Base-by-base conservation (phyloP, 192 early-diverging fungal genomes). In the Entomortierella parvispora region DNA sequence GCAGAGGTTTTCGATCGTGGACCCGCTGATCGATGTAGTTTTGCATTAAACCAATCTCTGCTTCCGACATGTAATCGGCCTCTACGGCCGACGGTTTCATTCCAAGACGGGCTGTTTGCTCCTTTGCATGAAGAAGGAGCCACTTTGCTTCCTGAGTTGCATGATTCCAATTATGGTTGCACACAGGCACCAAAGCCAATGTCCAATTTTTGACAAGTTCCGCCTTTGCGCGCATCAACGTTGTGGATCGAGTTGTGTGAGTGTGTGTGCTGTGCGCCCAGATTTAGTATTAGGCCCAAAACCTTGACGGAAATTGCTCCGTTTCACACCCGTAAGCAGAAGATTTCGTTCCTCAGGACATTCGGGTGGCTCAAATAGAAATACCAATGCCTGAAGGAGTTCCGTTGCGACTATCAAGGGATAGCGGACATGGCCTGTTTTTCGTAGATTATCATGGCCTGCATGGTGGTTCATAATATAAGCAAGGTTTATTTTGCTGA, bases 1-100 rank as follows among this genome's bases (percentile, higher is more conserved):
- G 97, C 50, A 99, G 80, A 9, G 95, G 97, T 72, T 94, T 95
- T 58, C 91, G 84, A 15, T 63, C 63, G 8, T 89, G 75, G 0
- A 83, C 81, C 18, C 93, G 85, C 44, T 93, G 84, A 2, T 70
- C 62, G 8, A 94, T 82, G 50, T 71, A 79, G 7, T 49, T 33
- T 8, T 79, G 61, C 55, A 89, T 63, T 44, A 69, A 62, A 3
- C 57, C 14, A 49, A 69, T 46, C 65, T 84, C 85, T 0, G 44
- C 6, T 2, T 54, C 53, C 22, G 72, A 58, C 1, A 84, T 44
- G 23, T 33, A 17, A 28, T 46, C 46, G 0, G 8, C 14, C 20
- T 29, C 50, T 29, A 29, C 28, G n/a, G 18, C 37, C 6, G 60
- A 4, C 31, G 11, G 43, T 32, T 37, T 12, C 37, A n/a, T n/a